Evolutionary conservation across 108 stramenopile species (phyloP).

Genomic region (Fistulifera pelliculosa): DNA sequence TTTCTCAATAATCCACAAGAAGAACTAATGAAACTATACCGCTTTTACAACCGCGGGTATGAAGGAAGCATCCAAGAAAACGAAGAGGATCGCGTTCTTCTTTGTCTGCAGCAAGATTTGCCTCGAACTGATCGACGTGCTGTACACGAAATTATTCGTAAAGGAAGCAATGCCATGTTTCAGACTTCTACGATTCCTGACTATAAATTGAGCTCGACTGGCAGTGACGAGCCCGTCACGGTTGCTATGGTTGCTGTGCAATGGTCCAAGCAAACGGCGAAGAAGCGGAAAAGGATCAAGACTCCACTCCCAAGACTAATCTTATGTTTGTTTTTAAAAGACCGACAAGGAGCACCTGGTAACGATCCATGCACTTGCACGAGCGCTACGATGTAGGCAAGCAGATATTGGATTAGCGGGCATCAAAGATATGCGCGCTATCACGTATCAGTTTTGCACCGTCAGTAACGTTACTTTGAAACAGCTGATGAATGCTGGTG

Average conservation of each 20-base stretch:
- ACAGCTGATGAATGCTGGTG: not conserved
- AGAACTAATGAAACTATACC: conserved; percentile 27
- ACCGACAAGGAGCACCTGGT: conserved; percentile 60
- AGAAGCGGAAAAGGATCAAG: conserved; percentile 13
- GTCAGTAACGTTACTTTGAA: conserved; percentile 28
- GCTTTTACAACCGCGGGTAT: conserved; percentile 23
- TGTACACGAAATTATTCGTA: conserved; percentile 31
- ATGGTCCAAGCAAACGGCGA: conserved; percentile 33
- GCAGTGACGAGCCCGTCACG: no score
- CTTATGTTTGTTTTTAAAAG: conserved; percentile 62
- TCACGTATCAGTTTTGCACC: conserved; percentile 81
- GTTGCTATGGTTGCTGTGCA: conserved; percentile 27
- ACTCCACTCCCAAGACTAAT: conserved; percentile 12
- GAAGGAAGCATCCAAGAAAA: not conserved
- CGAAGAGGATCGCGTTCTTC: conserved; percentile 1
- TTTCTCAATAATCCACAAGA: conserved; percentile 20
- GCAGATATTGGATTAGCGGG: conserved; percentile 73
- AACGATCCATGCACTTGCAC: conserved; percentile 33
- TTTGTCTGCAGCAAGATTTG: conserved; percentile 30
- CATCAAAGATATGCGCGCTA: conserved; percentile 79
- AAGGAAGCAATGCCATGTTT: conserved; percentile 3
- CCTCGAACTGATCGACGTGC: conserved; percentile 24
- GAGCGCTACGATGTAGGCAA: conserved; percentile 46
- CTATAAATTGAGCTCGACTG: not conserved
- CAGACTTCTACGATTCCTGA: not conserved